A percentile compares a stretch with the other conserved stretches of the same genome.
These are phyloP conservation scores for Phytopythium delawarense DNA, from an alignment of 352 stramenopile genomes.

Conservation along the genomic window DNA sequence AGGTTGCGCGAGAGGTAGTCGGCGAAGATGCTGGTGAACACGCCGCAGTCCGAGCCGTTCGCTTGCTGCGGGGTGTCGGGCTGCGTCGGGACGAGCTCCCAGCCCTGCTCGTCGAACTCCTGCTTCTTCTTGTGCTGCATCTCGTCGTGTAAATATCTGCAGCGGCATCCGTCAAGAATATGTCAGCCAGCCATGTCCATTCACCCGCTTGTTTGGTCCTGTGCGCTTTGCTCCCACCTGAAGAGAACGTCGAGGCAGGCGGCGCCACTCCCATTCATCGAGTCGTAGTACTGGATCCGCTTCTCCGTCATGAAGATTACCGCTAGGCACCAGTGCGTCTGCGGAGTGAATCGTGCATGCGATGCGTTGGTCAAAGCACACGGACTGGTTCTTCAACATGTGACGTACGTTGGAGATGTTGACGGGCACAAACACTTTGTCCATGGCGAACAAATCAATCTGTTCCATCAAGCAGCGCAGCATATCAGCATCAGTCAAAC, in stretches of 20 bases:
- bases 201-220: background rate
- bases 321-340: constrained; percentile 87
- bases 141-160: constrained; percentile 80
- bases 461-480: constrained; percentile 10
- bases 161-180: background rate
- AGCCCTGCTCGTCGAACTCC: constrained; percentile 52
- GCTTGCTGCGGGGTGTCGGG: constrained; percentile 68
- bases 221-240: constrained; percentile 19
- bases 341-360: background rate
- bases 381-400: background rate
- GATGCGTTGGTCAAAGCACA: background rate
- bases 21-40: constrained; percentile 86
- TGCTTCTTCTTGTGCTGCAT: constrained; percentile 83
- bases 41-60: constrained; percentile 83
- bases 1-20: constrained; percentile 69
- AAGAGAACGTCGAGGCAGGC: constrained; percentile 70
- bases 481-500: background rate
- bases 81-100: constrained; percentile 57
- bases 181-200: background rate
- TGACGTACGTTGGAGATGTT: constrained; percentile 82
- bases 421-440: constrained; percentile 86
- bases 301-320: constrained; percentile 87
- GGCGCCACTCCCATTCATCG: constrained; percentile 68
- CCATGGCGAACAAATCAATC: constrained; percentile 88
- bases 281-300: constrained; percentile 88